Percentiles rank a stretch among this genome's conserved stretches.
These are phyloP conservation scores for Pseudozyma sp. DNA, from an alignment of 1,284 basidiomycete genomes.

Conservation along the genomic window DNA sequence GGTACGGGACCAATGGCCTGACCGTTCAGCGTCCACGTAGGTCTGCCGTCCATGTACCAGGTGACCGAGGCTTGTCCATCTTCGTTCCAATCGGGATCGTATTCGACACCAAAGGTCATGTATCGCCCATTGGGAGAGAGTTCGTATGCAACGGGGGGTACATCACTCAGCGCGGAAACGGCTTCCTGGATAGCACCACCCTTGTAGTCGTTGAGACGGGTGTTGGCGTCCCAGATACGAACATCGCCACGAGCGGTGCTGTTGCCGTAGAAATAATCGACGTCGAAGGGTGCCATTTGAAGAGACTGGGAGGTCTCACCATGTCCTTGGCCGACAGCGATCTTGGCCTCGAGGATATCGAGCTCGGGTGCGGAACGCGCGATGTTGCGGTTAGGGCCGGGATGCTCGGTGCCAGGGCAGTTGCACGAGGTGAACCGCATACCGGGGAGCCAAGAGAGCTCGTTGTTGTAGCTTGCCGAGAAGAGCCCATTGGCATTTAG, in stretches of 20 bases:
- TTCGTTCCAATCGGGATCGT: slow-evolving; percentile 62
- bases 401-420: slow-evolving; percentile 62
- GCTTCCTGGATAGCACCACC: slow-evolving; percentile 67
- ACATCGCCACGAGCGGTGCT: slow-evolving; percentile 31
- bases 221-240: slow-evolving; percentile 54
- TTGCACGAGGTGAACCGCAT: slow-evolving; percentile 65
- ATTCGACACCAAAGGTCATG: slow-evolving; percentile 67
- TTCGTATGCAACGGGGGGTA: slow-evolving; percentile 60
- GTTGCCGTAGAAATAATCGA: slow-evolving; percentile 61
- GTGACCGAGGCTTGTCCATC: slow-evolving; percentile 57
- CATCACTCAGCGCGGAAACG: slow-evolving; percentile 58
- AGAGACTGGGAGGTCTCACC: slow-evolving; percentile 64
- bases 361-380: slow-evolving; percentile 68
- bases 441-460: slow-evolving; percentile 60
- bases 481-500: slow-evolving; percentile 42
- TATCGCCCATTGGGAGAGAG: slow-evolving; percentile 30
- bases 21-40: slow-evolving; percentile 61
- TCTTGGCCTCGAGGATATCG: slow-evolving; percentile 70
- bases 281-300: slow-evolving; percentile 68
- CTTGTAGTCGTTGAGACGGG: slow-evolving; percentile 61
- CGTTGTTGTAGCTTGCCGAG: slow-evolving; percentile 38
- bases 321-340: slow-evolving; percentile 70
- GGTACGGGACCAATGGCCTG: slow-evolving; percentile 45
- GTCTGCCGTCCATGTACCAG: slow-evolving; percentile 65
- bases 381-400: slow-evolving; percentile 56